Evolutionary conservation across 179 eudicot species (phyloP).

Genomic region (Heliamphora pulchella): DNA sequence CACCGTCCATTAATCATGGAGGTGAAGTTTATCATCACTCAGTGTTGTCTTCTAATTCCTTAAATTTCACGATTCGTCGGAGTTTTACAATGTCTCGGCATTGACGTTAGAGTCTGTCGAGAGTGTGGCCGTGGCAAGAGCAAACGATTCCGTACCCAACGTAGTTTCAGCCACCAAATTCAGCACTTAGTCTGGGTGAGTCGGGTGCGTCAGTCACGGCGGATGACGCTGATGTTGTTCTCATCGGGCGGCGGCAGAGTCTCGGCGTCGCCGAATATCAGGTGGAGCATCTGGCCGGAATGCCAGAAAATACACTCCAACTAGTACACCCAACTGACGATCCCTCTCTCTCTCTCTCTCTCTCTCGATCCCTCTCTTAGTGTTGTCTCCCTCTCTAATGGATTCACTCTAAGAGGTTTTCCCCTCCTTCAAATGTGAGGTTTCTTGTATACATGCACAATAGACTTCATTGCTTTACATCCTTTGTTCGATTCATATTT

Average conservation of each 20-base stretch:
- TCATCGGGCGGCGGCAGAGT: conserved; percentile 91
- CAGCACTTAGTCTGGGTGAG: conserved; percentile 57
- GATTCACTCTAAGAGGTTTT: no score
- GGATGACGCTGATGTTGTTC: conserved; percentile 62
- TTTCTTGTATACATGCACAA: no score
- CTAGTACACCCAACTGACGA: no score
- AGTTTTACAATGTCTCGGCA: conserved; percentile 55
- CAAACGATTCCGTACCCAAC: conserved; percentile 74
- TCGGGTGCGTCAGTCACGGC: conserved; percentile 45
- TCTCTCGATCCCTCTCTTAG: no score
- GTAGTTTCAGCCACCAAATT: conserved; percentile 73
- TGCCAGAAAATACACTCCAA: no score
- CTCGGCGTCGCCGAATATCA: conserved; percentile 47
- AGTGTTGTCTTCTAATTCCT: conserved; percentile 35
- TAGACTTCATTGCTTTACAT: no score
- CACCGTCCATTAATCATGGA: no score
- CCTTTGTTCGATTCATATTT: no score
- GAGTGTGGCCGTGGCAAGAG: conserved; percentile 80
- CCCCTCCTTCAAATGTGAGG: no score
- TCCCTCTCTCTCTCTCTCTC: no score
- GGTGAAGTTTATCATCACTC: no score
- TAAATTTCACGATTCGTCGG: conserved; percentile 23
- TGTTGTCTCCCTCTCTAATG: no score
- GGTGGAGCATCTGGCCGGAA: conserved; percentile 72
- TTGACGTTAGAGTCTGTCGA: conserved; percentile 52